Evolutionary conservation across 2,329 filamentous ascomycete species (phyloP).

Genomic region (Alternaria angustiovoidea): DNA sequence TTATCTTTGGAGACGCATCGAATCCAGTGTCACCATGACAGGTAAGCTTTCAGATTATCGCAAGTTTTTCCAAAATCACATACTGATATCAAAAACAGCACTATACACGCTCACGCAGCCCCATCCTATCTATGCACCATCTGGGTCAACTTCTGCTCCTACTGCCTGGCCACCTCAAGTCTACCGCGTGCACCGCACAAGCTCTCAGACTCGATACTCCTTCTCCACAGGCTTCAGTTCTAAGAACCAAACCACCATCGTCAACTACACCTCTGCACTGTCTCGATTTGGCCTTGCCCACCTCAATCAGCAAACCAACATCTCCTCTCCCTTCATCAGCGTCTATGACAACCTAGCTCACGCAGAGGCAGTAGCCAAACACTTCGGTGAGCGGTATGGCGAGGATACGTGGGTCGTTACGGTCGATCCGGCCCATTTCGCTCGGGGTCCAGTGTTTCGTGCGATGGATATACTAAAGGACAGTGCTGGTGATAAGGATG

Average conservation of each 20-base stretch:
- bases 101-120: constrained; percentile 15
- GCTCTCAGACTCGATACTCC: constrained; percentile 42
- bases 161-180: constrained; percentile 36
- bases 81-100: constrained; percentile 12
- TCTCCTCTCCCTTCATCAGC: constrained; percentile 46
- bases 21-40: constrained; percentile 20
- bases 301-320: constrained; percentile 45
- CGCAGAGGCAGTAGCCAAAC: constrained; percentile 37
- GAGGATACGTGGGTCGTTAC: constrained; percentile 39
- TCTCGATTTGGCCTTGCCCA: constrained; percentile 42
- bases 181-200: constrained; percentile 42
- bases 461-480: constrained; percentile 39
- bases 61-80: background rate
- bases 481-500: constrained; percentile 5
- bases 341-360: constrained; percentile 40
- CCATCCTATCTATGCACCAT: constrained; percentile 3
- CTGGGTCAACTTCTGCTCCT: constrained; percentile 22
- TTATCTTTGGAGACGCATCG: background rate
- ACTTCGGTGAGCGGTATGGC: constrained; percentile 27
- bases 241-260: constrained; percentile 48
- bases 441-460: constrained; percentile 43
- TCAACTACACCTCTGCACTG: constrained; percentile 33
- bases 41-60: constrained; percentile 6
- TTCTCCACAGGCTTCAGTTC: constrained; percentile 43
- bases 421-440: constrained; percentile 43